These are phyloP conservation scores for Gloeostereum incarnatum DNA, from an alignment of 768 basidiomycete genomes.

Conservation along the genomic window DNA sequence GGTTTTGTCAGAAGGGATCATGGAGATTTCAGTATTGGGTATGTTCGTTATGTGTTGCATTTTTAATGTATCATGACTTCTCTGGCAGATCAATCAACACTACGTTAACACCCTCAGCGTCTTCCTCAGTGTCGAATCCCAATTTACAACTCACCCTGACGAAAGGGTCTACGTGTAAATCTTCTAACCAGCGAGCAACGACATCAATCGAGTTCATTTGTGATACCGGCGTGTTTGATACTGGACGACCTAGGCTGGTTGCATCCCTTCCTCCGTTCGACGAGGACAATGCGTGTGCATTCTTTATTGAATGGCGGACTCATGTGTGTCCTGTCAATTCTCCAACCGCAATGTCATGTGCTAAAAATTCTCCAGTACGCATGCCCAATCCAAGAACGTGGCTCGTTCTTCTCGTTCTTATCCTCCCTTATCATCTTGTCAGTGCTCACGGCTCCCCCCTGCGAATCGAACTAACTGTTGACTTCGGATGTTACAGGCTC, in stretches of 20 bases:
- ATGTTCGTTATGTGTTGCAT: constrained; percentile 10
- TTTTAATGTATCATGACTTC: neutral
- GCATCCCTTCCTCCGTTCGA: constrained; percentile 59
- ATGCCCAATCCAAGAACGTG: constrained; percentile 2
- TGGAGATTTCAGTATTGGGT: constrained; percentile 72
- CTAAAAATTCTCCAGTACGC: neutral
- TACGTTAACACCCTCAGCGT: constrained; percentile 46
- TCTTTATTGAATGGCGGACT: constrained; percentile 79
- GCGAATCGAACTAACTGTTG: neutral
- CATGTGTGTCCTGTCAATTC: constrained; percentile 61
- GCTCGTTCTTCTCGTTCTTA: neutral
- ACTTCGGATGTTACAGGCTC: constrained; percentile 24
- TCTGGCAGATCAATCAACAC: constrained; percentile 53
- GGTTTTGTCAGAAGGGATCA: constrained; percentile 53
- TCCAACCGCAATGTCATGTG: neutral
- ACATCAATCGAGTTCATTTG: constrained; percentile 74
- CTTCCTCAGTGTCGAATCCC: constrained; percentile 10
- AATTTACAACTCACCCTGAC: constrained; percentile 43
- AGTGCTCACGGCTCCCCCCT: neutral
- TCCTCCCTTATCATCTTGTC: neutral
- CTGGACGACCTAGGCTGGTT: constrained; percentile 45
- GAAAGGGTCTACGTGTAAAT: constrained; percentile 56
- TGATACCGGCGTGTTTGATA: constrained; percentile 50
- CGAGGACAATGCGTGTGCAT: constrained; percentile 63
- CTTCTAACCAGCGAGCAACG: constrained; percentile 43